Evolutionary conservation across 768 basidiomycete genomes (phyloP), one percentile per base, ranked within the genome.

Genomic region (Phanerochaete carnosa): DNA sequence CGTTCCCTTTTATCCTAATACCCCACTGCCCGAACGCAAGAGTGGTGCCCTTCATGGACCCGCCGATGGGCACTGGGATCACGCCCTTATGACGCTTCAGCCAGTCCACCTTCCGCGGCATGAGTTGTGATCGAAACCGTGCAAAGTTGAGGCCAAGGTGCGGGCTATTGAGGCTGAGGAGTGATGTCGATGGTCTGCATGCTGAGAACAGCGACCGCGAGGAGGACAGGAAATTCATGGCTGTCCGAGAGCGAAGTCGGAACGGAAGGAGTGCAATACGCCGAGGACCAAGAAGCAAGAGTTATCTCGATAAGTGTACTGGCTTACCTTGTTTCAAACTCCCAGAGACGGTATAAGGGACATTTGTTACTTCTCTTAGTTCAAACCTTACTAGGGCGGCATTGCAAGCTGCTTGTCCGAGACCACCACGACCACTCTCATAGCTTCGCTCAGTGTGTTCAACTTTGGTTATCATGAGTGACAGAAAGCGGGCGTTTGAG

Each of bases 1-100:
- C 92, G 58, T 90, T 82, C 0, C 88, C 89, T 66, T 91, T 90
- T 49, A 97, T 90, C 56, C 96, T 77, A 49, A 98, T 83, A 11
- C 97, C 97, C 83, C 88, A 99, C 7, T 95, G 89, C 39, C 95
- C 97, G 66, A 86, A 92, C 13, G 92, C 87, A 43, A 98, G 84
- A 1, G 94, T 94, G 3, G 97, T 95, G 23, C 96, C 97, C 70
- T 94, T 92, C 13, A 85, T 91, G 19, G 94, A 95, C 13, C 97
- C 97, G 57, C 96, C 97, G 30, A 75, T 86, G 1, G 92, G 92
- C 54, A 95, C 84, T 8, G 92, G 91, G 46, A 94, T 81, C 47
- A 88, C 82, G 55, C 95, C 95, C 73, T 97, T 97, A 76, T 96
- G 94, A 12, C 92, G 85, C 73, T 92, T 94, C 66, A 90, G 78